Percentiles rank a stretch among this genome's conserved stretches.
phyloP scores from a whole-genome alignment of 2,329 filamentous ascomycete genomes.

The Blastomyces emzantsi region DNA sequence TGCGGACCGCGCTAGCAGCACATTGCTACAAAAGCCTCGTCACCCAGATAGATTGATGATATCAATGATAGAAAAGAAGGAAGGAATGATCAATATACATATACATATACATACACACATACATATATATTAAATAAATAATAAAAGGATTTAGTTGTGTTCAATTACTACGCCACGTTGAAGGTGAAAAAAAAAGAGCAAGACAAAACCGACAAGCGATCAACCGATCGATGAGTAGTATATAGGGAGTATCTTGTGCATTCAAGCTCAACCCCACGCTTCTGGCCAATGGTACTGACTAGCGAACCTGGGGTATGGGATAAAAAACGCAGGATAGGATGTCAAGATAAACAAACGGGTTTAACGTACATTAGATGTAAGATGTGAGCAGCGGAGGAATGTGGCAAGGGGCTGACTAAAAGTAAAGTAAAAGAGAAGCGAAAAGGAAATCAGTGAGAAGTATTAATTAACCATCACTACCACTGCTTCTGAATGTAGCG shows the following conservation, averaged over 20 bases:
- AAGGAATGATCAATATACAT: neutral
- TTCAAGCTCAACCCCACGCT: constrained; percentile 5
- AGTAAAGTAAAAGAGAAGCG: neutral
- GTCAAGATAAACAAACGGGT: neutral
- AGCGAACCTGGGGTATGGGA: neutral
- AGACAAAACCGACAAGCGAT: neutral
- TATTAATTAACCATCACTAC: constrained; percentile 65
- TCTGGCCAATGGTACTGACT: constrained; percentile 6
- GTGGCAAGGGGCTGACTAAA: neutral
- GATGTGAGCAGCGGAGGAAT: constrained; percentile 14
- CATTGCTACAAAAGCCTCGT: neutral
- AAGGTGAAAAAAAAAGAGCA: neutral
- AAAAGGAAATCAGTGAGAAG: constrained; percentile 1
- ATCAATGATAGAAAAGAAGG: neutral
- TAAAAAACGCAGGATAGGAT: neutral
- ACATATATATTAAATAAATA: neutral
- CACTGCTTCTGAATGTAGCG: constrained; percentile 88
- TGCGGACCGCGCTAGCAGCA: neutral
- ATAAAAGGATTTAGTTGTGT: neutral
- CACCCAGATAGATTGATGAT: neutral
- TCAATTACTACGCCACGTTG: neutral
- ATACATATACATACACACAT: no score
- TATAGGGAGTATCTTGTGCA: constrained; percentile 12
- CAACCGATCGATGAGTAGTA: constrained; percentile 11
- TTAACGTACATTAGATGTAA: neutral